A percentile compares a stretch with the other conserved stretches of the same genome.
These are phyloP conservation scores for Cercospora janseana DNA, from an alignment of 2,329 filamentous ascomycete species.

Conservation along the genomic window DNA sequence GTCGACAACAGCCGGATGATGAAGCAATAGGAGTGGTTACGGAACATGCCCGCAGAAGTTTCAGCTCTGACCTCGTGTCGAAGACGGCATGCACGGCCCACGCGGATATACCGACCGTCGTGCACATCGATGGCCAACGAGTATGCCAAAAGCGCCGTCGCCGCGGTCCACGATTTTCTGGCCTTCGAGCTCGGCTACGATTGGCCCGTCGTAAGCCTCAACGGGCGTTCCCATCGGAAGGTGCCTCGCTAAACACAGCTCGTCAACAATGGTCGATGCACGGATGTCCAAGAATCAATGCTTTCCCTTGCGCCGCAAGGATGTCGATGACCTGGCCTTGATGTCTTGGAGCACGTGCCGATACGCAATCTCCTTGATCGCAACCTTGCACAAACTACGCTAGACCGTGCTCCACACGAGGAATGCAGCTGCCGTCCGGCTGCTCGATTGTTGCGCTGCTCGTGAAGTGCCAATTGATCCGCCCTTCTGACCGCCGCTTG, in stretches of 20 bases:
- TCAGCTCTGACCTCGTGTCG: too few species aligned
- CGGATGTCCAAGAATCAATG: constrained; percentile 16
- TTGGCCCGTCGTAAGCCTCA: too few species aligned
- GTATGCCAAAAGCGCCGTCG: too few species aligned
- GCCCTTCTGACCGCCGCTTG: not conserved
- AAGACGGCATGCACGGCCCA: too few species aligned
- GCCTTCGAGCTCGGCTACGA: too few species aligned
- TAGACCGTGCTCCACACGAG: constrained; percentile 5
- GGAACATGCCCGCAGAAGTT: too few species aligned
- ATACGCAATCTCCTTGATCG: constrained; percentile 24
- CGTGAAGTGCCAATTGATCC: not conserved
- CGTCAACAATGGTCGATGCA: constrained; percentile 18
- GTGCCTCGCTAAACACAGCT: constrained; percentile 26
- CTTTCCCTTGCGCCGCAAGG: constrained; percentile 20
- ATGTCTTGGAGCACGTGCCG: constrained; percentile 24
- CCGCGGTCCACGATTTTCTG: too few species aligned
- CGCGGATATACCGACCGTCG: too few species aligned
- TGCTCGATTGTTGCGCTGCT: not conserved
- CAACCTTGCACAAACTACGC: constrained; percentile 19
- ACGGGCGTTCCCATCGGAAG: constrained; percentile 20
- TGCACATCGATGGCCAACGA: too few species aligned
- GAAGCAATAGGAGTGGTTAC: too few species aligned
- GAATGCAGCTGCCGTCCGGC: not conserved
- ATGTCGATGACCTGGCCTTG: constrained; percentile 15
- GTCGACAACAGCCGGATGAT: too few species aligned